Evolutionary conservation across 495 filamentous ascomycete species (phyloP).

Genomic region (Penicillium canescens): DNA sequence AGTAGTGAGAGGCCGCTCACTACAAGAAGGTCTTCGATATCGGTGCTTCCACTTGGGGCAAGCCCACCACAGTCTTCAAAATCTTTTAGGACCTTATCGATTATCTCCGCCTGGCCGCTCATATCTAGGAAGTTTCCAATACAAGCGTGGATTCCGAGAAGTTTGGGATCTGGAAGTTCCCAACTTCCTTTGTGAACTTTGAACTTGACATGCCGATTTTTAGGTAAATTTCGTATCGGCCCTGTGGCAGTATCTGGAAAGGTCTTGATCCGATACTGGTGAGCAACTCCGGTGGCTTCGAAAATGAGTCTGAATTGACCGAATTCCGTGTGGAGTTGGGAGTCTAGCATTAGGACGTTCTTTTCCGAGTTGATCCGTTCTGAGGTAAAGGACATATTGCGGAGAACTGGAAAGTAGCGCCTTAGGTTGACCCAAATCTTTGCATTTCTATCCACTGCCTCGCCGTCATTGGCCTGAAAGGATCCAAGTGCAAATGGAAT

Average conservation of each 20-base stretch:
- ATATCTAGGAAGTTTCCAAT: constrained; percentile 18
- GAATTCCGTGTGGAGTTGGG: constrained; percentile 9
- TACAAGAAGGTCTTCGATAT: constrained; percentile 16
- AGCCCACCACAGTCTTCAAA: constrained; percentile 14
- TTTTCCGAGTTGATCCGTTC: constrained; percentile 12
- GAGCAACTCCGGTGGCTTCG: constrained; percentile 8
- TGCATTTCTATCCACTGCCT: constrained; percentile 8
- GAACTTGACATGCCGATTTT: constrained; percentile 13
- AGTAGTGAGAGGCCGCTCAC: constrained; percentile 14
- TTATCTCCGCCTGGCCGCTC: constrained; percentile 13
- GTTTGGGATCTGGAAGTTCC: constrained; percentile 17
- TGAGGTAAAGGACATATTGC: constrained; percentile 8
- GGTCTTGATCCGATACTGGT: constrained; percentile 20
- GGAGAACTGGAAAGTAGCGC: constrained; percentile 14
- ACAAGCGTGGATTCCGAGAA: constrained; percentile 17
- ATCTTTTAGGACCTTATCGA: constrained; percentile 12
- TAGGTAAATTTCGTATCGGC: constrained; percentile 9
- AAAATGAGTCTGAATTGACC: constrained; percentile 14
- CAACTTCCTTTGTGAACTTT: constrained; percentile 12
- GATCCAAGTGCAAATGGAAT: constrained; percentile 17
- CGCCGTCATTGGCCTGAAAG: constrained; percentile 5
- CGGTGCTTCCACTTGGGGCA: constrained; percentile 14
- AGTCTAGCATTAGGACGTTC: constrained; percentile 13
- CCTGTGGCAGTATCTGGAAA: constrained; percentile 9
- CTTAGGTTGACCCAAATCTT: constrained; percentile 16